Evolutionary conservation across 495 filamentous ascomycete species (phyloP).

Genomic region (Aspergillus homomorphus): DNA sequence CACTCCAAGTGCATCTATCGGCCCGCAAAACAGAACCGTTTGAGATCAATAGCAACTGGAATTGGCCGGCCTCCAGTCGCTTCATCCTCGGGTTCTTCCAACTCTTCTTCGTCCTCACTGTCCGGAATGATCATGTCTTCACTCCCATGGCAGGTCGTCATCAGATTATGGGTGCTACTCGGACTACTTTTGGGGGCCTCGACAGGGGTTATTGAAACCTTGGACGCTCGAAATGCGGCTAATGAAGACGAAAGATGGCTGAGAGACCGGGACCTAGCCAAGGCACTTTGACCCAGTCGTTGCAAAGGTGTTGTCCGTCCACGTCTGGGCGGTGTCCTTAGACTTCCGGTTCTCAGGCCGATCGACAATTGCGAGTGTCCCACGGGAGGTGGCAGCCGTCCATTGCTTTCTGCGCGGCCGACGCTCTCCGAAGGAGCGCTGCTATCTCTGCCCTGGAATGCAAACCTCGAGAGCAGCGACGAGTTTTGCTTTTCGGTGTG

Average conservation of each 20-base stretch:
- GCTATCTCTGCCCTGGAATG: conserved; percentile 22
- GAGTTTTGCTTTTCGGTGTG: conserved; percentile 40
- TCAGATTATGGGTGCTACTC: not conserved
- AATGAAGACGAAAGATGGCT: conserved; percentile 23
- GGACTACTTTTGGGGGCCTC: not conserved
- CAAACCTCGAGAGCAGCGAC: conserved; percentile 33
- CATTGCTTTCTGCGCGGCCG: not conserved
- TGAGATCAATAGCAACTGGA: conserved; percentile 43
- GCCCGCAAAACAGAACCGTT: conserved; percentile 51
- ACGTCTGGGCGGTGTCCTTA: conserved; percentile 19
- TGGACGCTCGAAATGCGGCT: conserved; percentile 2
- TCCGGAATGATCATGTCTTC: conserved; percentile 73
- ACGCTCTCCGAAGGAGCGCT: not conserved
- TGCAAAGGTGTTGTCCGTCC: conserved; percentile 46
- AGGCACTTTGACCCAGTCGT: conserved; percentile 44
- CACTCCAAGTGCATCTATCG: conserved; percentile 21
- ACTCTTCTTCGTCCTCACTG: conserved; percentile 54
- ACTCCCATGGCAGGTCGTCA: conserved; percentile 51
- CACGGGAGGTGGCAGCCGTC: not conserved
- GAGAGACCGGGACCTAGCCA: conserved; percentile 42
- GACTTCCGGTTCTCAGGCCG: not conserved
- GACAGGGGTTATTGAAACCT: not conserved
- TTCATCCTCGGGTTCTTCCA: conserved; percentile 30
- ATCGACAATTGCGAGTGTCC: conserved; percentile 1
- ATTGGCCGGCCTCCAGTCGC: conserved; percentile 14